phyloP scores from a whole-genome alignment of 352 stramenopile species.

The Globisporangium iwayamae region DNA sequence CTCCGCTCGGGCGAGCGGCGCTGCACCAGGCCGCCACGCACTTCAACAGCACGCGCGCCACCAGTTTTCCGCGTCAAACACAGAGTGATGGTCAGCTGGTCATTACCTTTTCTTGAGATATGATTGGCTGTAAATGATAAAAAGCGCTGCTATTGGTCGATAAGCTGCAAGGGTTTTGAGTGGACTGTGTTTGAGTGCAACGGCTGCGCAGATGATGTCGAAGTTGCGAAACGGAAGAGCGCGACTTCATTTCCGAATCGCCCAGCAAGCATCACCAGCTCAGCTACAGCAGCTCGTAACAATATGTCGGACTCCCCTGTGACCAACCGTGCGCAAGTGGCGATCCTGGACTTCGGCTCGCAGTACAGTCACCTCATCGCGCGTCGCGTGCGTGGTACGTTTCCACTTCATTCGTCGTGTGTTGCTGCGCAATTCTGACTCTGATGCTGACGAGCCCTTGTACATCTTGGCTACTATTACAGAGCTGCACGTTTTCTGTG shows the following conservation, averaged over 20 bases:
- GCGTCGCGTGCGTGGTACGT: constrained; percentile 90
- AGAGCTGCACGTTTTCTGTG: constrained; percentile 98
- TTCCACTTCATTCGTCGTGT: not conserved
- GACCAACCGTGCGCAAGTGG: constrained; percentile 93
- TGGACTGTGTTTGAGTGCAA: constrained; percentile 25
- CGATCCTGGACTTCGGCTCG: constrained; percentile 99
- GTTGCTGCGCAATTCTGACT: not conserved
- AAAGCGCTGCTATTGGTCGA: not conserved
- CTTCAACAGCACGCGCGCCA: constrained; percentile 27
- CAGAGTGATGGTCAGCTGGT: constrained; percentile 8
- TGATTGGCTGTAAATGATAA: constrained; percentile 15
- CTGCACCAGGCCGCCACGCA: constrained; percentile 23
- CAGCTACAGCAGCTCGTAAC: constrained; percentile 13
- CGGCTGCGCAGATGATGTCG: constrained; percentile 11
- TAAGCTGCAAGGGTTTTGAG: not conserved
- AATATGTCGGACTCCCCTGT: constrained; percentile 74
- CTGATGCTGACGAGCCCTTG: constrained; percentile 2
- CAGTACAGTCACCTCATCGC: constrained; percentile 99
- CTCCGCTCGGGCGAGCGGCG: constrained; percentile 23
- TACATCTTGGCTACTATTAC: constrained; percentile 7
- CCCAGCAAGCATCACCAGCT: constrained; percentile 7
- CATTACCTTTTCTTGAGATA: constrained; percentile 4
- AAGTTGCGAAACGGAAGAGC: constrained; percentile 13
- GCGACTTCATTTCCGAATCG: constrained; percentile 11
- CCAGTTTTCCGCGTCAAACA: constrained; percentile 2